Evolutionary conservation across 2,329 filamentous ascomycete genomes (phyloP).

Genomic region (Talaromyces marneffei): DNA sequence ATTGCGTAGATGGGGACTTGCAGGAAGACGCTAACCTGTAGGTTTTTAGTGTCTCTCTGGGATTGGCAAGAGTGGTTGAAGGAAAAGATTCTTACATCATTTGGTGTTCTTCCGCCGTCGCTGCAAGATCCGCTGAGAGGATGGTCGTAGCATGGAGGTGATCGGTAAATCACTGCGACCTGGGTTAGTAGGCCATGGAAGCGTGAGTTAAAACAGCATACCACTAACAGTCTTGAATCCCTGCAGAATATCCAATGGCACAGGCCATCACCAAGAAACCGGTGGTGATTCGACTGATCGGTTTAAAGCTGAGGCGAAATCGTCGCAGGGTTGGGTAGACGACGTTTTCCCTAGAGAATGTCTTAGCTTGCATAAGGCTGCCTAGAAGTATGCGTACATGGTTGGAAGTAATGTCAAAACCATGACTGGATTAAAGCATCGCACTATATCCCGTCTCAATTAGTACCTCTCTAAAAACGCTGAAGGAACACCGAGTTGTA

Average conservation of each 20-base stretch:
- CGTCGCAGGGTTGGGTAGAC: not conserved
- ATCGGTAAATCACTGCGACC: not conserved
- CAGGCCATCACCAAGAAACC: slow-evolving; percentile 2
- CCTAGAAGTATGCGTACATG: not conserved
- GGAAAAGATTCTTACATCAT: not conserved
- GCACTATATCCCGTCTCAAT: not conserved
- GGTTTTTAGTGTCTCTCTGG: not conserved
- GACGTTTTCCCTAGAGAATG: not conserved
- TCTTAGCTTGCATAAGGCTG: not conserved
- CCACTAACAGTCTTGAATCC: slow-evolving; percentile 1
- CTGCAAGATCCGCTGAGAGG: slow-evolving; percentile 1
- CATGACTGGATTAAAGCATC: slow-evolving; percentile 1
- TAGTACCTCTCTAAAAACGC: not conserved
- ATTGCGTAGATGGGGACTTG: slow-evolving; percentile 48
- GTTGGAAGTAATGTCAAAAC: slow-evolving; percentile 1
- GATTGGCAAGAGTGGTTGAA: not conserved
- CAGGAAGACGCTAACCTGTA: slow-evolving; percentile 44
- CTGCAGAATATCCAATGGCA: slow-evolving; percentile 5
- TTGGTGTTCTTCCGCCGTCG: not conserved
- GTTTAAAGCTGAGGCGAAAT: not conserved
- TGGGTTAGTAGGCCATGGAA: not conserved
- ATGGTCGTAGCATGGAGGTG: slow-evolving; percentile 7
- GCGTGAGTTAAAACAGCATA: not conserved
- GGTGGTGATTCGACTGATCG: slow-evolving; percentile 2
- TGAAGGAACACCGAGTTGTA: not conserved